Evolutionary conservation across 768 basidiomycete species (phyloP).

Genomic region (Asterophora parasitica): DNA sequence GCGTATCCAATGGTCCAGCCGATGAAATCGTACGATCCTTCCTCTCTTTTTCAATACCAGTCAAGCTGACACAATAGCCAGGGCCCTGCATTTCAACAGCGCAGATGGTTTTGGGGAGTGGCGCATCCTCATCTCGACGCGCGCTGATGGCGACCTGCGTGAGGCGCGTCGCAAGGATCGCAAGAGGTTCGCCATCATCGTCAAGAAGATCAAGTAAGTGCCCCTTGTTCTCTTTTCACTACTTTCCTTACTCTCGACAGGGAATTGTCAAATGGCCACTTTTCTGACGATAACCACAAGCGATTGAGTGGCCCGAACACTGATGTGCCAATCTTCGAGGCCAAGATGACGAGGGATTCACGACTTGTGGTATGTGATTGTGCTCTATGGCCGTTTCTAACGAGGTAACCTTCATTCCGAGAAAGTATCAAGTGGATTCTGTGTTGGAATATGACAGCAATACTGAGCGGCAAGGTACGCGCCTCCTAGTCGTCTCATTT

Average conservation of each 20-base stretch:
- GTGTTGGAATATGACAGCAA: slow-evolving; percentile 9
- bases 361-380: slow-evolving; percentile 11
- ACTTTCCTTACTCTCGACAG: slow-evolving; percentile 26
- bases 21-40: slow-evolving; percentile 41
- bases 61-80: slow-evolving; percentile 9
- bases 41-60: background rate
- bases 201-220: slow-evolving; percentile 66
- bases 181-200: slow-evolving; percentile 45
- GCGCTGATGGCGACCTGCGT: slow-evolving; percentile 46
- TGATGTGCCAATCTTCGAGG: slow-evolving; percentile 14
- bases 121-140: slow-evolving; percentile 51
- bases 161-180: slow-evolving; percentile 40
- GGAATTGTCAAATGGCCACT: slow-evolving; percentile 46
- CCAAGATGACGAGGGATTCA: slow-evolving; percentile 13
- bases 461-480: slow-evolving; percentile 12
- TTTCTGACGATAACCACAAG: slow-evolving; percentile 15
- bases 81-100: slow-evolving; percentile 54
- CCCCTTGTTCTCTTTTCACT: background rate
- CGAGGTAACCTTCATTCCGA: background rate
- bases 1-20: slow-evolving; percentile 48
- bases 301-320: slow-evolving; percentile 9
- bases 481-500: too few species aligned
- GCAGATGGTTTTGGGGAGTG: slow-evolving; percentile 60
- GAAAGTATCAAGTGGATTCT: slow-evolving; percentile 16
- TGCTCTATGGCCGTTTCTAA: background rate